Percentiles rank a stretch among this genome's conserved stretches.
These are phyloP conservation scores for Dichomitus squalens DNA, from an alignment of 1,284 basidiomycete genomes.

Conservation along the genomic window DNA sequence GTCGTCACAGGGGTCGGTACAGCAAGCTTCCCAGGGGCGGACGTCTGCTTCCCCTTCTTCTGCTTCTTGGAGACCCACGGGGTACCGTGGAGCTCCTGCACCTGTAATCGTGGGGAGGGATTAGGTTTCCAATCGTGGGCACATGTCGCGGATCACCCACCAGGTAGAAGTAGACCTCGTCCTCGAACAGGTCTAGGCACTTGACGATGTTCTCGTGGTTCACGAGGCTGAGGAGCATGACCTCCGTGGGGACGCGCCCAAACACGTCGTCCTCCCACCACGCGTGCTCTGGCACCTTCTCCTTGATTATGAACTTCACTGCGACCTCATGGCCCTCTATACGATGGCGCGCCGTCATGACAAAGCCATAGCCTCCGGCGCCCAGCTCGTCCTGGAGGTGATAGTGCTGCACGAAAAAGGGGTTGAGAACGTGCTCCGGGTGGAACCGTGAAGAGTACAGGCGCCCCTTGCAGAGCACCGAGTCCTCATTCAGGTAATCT, in stretches of 20 bases:
- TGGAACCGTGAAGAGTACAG: constrained; percentile 62
- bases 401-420: constrained; percentile 69
- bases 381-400: constrained; percentile 81
- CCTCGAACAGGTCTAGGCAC: constrained; percentile 85
- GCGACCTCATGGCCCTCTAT: constrained; percentile 70
- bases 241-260: constrained; percentile 77
- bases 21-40: constrained; percentile 33
- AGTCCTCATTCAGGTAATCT: constrained; percentile 19
- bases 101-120: constrained; percentile 43
- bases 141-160: constrained; percentile 46
- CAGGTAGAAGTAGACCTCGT: constrained; percentile 83
- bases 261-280: constrained; percentile 72
- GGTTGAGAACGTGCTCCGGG: constrained; percentile 61
- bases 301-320: constrained; percentile 92
- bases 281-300: constrained; percentile 78
- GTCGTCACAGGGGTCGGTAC: constrained; percentile 36
- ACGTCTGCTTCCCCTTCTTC: constrained; percentile 31
- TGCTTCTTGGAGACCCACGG: constrained; percentile 64
- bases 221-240: constrained; percentile 74
- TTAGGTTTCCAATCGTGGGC: constrained; percentile 2
- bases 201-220: constrained; percentile 82
- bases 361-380: constrained; percentile 91
- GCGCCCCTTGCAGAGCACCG: constrained; percentile 33
- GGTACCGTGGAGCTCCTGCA: constrained; percentile 90
- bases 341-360: constrained; percentile 75